These are phyloP conservation scores for Alternaria incomplexa DNA, from an alignment of 2,329 filamentous ascomycete species.

Conservation along the genomic window DNA sequence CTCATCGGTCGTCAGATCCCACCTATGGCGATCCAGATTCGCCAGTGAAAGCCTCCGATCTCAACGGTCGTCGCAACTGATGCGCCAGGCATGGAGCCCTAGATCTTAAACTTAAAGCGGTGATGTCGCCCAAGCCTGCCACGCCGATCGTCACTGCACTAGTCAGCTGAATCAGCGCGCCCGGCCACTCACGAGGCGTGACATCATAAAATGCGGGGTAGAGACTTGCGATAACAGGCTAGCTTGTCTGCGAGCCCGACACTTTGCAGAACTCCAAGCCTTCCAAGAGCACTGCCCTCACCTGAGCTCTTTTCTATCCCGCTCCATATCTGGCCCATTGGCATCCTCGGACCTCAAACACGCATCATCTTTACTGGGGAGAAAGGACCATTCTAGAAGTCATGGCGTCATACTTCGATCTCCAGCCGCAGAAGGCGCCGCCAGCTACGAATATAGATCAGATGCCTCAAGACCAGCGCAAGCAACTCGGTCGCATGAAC, in stretches of 20 bases:
- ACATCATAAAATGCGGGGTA: conserved; percentile 14
- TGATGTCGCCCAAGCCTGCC: conserved; percentile 17
- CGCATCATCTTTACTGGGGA: not conserved
- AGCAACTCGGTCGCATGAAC: conserved; percentile 21
- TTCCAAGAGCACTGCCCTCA: conserved; percentile 19
- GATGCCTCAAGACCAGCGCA: conserved; percentile 20
- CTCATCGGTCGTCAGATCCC: not conserved
- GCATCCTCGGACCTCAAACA: conserved; percentile 1
- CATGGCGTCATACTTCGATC: conserved; percentile 47
- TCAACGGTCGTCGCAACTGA: not conserved
- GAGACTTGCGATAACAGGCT: conserved; percentile 2
- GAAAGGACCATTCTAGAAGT: conserved; percentile 5
- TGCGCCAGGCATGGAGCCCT: not conserved
- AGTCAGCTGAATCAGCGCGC: conserved; percentile 1
- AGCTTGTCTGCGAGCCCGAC: conserved; percentile 1
- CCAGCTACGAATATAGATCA: conserved; percentile 16
- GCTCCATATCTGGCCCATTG: conserved; percentile 13
- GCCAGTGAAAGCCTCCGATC: not conserved
- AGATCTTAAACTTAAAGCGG: not conserved
- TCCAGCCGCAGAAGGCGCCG: conserved; percentile 26
- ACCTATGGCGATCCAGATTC: not conserved
- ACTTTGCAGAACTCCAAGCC: conserved; percentile 4
- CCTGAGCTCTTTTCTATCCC: conserved; percentile 3
- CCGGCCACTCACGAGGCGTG: conserved; percentile 3
- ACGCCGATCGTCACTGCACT: conserved; percentile 12